phyloP scores from a whole-genome alignment of 2,329 filamentous ascomycete genomes.

The Knufia petricola region DNA sequence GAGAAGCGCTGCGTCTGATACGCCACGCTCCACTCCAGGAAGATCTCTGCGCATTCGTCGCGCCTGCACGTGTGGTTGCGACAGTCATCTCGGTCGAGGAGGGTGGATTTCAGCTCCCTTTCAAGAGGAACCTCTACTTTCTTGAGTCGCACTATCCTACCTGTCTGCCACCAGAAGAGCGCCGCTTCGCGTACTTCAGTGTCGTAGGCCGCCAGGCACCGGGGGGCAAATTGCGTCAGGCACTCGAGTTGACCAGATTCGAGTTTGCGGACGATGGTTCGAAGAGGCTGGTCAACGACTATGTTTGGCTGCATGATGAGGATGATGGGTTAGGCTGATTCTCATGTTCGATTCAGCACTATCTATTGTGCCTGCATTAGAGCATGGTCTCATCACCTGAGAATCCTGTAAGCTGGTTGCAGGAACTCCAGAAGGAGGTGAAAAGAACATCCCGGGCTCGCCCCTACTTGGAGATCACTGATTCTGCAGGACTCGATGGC shows the following conservation, averaged over 20 bases:
- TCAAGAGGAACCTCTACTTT: too few relatives aligned
- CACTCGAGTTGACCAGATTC: conserved; percentile 16
- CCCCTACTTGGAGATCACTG: too few relatives aligned
- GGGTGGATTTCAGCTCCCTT: not conserved
- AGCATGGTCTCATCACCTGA: too few relatives aligned
- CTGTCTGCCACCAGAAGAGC: conserved; percentile 15
- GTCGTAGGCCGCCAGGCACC: conserved; percentile 9
- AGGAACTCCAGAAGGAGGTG: too few relatives aligned
- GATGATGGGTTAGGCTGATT: not conserved
- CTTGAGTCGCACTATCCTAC: conserved; percentile 1
- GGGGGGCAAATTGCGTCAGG: conserved; percentile 11
- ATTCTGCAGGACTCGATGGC: too few relatives aligned
- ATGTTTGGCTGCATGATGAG: conserved; percentile 13
- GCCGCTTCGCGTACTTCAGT: conserved; percentile 11
- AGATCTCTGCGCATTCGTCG: conserved; percentile 13
- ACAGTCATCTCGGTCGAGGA: conserved; percentile 15
- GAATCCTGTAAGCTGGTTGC: too few relatives aligned
- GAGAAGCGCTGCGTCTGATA: conserved; percentile 14
- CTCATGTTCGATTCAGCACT: too few relatives aligned
- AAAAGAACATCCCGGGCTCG: too few relatives aligned
- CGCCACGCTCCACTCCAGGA: conserved; percentile 11
- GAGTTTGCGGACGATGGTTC: conserved; percentile 9
- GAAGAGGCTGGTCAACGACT: conserved; percentile 11
- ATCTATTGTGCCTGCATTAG: too few relatives aligned
- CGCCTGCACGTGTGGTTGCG: conserved; percentile 12